Evolutionary conservation across 2,329 filamentous ascomycete genomes (phyloP), one percentile per base, ranked within the genome.

Genomic region (Ophiostoma populinum): DNA sequence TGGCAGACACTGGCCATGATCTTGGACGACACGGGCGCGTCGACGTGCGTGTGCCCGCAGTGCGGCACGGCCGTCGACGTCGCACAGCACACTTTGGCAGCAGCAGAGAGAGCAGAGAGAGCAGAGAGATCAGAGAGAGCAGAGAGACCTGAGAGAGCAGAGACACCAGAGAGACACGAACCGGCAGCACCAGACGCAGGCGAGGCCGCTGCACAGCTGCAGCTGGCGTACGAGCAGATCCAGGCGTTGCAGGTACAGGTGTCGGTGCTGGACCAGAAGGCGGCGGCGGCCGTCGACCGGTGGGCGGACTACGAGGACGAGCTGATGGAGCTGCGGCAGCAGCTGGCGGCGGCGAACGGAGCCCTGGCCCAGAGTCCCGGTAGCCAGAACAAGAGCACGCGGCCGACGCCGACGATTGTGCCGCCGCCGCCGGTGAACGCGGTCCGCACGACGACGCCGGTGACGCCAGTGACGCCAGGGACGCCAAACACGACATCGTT

Each of bases 271-370:
- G 81, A 74, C 52, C 63, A 79, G 45, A 82, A 80, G 54, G 75
- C 76, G 37, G 67, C 73, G 3, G 69, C 72, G 22, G 62, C 62
- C 51, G 65, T 71, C 42, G 67, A 73, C 53, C 67, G 65, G 50
- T 75, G 68, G 67, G 77, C 80, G 49, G 76, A 83, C 58, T 85
- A 83, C 62, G 80, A 87, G 56, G 79, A 83, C 54, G 77, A 85
- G 51, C 65, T 85, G 26, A 62, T 70, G 29, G 60, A 55, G 29
- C 61, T 83, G 36, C 70, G 70, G 31, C 32, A 40, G 27, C 43
- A 46, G 36, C 37, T 53, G 37, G 24, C 38, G 12, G 43, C 45
- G 7, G 13, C 22, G 3, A 28, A 25, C 21, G 9, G n/a, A n/a
- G n/a, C n/a, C n/a, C n/a, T n/a, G n/a, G n/a, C n/a, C n/a, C n/a